Evolutionary conservation across 139 green algal genomes (phyloP).

Genomic region (Micractinium conductrix): DNA sequence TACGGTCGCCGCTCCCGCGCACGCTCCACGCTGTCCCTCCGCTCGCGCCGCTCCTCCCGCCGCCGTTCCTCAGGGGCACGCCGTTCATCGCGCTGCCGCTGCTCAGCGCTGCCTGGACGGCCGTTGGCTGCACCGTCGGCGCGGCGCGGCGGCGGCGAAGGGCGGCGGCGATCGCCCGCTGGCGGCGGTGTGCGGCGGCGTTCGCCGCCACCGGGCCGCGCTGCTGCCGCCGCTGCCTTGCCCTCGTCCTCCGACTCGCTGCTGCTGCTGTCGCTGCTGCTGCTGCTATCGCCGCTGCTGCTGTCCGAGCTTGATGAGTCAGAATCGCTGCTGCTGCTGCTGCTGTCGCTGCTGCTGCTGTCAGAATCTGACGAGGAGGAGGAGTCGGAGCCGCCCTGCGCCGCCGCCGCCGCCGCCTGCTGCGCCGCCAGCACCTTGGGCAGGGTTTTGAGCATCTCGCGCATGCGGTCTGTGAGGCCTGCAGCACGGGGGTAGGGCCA

Average conservation of each 20-base stretch:
- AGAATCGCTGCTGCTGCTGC: conserved; percentile 2
- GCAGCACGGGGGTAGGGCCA: neutral
- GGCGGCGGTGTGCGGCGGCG: neutral
- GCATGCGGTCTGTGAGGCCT: conserved; percentile 93
- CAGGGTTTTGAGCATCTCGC: conserved; percentile 78
- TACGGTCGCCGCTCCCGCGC: conserved; percentile 1
- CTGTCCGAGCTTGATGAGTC: conserved; percentile 18
- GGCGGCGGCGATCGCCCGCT: neutral
- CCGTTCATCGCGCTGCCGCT: neutral
- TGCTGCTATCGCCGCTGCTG: conserved; percentile 22
- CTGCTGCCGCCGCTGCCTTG: neutral
- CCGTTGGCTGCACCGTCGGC: neutral
- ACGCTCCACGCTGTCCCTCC: conserved; percentile 4
- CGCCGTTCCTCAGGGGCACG: neutral
- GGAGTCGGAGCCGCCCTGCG: neutral
- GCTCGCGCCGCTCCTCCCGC: conserved; percentile 11
- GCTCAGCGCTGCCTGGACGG: neutral
- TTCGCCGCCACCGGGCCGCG: neutral
- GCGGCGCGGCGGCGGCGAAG: neutral
- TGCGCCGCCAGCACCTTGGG: conserved; percentile 48
- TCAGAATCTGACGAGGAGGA: conserved; percentile 30
- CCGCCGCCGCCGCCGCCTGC: conserved; percentile 40
- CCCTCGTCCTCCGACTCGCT: conserved; percentile 17
- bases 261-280: conserved; percentile 7
- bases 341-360: neutral